A percentile compares a stretch with the other conserved stretches of the same genome.
These are phyloP conservation scores for Euphorbia celastroides DNA, from an alignment of 441 rosid species.

Conservation along the genomic window DNA sequence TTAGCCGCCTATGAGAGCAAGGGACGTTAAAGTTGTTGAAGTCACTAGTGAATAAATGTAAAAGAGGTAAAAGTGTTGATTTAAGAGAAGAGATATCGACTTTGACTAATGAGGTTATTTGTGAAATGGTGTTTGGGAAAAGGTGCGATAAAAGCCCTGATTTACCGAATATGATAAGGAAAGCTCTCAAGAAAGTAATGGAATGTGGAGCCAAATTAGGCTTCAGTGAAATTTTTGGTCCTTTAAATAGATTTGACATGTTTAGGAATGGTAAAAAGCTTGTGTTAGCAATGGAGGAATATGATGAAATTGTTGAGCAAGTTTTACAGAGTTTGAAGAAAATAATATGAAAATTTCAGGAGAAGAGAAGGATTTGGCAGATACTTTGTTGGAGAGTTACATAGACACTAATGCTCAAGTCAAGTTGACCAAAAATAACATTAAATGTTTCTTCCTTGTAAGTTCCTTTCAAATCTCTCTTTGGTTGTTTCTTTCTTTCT, in stretches of 20 bases:
- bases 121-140: constrained; percentile 15
- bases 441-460: constrained; percentile 14
- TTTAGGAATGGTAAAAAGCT: constrained; percentile 15
- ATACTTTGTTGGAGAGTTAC: constrained; percentile 1
- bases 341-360: neutral
- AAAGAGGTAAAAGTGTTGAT: neutral
- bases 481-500: too few relatives aligned
- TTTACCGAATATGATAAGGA: constrained; percentile 5
- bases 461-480: neutral
- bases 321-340: constrained; percentile 11
- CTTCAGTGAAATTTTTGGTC: constrained; percentile 11
- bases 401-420: constrained; percentile 5
- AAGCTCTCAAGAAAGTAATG: constrained; percentile 1
- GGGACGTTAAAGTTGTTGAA: neutral
- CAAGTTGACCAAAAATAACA: constrained; percentile 13
- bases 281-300: neutral
- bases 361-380: constrained; percentile 9
- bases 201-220: constrained; percentile 7
- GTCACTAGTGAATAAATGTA: neutral
- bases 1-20: constrained; percentile 11
- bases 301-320: constrained; percentile 11
- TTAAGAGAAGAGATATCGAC: constrained; percentile 3
- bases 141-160: constrained; percentile 12
- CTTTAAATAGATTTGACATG: constrained; percentile 14
- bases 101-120: constrained; percentile 12